Conservation (phyloP, 345 rosid species). For the Arabis alpina region DNA sequence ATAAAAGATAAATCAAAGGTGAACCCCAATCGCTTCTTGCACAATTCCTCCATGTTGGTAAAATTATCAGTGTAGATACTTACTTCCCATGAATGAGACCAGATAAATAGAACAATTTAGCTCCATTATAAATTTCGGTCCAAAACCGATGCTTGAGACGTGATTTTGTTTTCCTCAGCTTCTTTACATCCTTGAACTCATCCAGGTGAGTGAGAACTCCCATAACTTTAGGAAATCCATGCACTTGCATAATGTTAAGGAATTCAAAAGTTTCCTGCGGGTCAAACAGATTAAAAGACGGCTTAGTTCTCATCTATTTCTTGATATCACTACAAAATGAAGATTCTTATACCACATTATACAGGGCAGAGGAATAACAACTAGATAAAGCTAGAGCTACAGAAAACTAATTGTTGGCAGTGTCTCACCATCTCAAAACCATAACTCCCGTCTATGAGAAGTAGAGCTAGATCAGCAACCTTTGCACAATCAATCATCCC, state of each 20-base stretch:
- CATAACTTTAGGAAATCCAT: conserved; percentile 93
- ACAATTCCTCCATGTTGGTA: conserved; percentile 21
- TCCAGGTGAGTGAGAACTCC: conserved; percentile 99
- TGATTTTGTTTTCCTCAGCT: conserved; percentile 84
- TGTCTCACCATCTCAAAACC: conserved; percentile 94
- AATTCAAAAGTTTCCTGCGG: conserved; percentile 94
- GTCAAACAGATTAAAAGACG: conserved; percentile 23
- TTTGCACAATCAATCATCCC: conserved; percentile 97
- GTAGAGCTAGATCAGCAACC: conserved; percentile 87
- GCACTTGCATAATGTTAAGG: conserved; percentile 91
- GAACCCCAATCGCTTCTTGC: conserved; percentile 14
- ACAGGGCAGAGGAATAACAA: background rate
- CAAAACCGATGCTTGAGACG: conserved; percentile 95
- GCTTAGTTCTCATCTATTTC: background rate
- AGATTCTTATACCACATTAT: background rate
- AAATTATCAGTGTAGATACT: conserved; percentile 43
- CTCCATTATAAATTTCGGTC: conserved; percentile 91
- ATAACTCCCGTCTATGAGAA: conserved; percentile 90
- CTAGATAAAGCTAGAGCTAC: conserved; percentile 10
- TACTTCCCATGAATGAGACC: conserved; percentile 90
- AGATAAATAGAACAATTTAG: conserved; percentile 88
- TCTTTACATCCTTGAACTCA: conserved; percentile 87
- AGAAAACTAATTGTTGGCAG: background rate
- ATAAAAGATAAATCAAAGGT: conserved; percentile 24
- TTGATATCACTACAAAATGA: background rate